phyloP scores from a whole-genome alignment of 2,329 filamentous ascomycete species.

The Paracamarosporium sp. region DNA sequence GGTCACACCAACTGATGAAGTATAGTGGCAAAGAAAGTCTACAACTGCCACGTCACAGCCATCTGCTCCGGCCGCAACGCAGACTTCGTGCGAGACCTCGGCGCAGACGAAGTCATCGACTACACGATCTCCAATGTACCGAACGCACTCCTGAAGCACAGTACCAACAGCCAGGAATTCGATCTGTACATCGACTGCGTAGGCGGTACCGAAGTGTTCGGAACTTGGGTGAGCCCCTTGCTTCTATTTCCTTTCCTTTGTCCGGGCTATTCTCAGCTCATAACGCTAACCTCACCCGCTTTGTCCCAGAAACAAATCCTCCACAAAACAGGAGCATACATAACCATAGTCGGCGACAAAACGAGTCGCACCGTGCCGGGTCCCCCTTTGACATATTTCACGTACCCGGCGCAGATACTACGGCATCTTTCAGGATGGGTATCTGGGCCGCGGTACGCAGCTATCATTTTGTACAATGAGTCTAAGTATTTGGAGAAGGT shows the following conservation, averaged over 20 bases:
- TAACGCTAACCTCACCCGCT: background rate
- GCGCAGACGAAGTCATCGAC: slow-evolving; percentile 56
- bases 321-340: slow-evolving; percentile 48
- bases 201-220: slow-evolving; percentile 57
- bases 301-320: slow-evolving; percentile 24
- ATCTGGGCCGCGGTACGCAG: slow-evolving; percentile 38
- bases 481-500: slow-evolving; percentile 33
- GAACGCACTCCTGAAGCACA: slow-evolving; percentile 39
- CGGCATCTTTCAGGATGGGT: slow-evolving; percentile 30
- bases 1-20: background rate
- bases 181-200: slow-evolving; percentile 60
- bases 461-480: slow-evolving; percentile 30
- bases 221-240: slow-evolving; percentile 30
- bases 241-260: too few relatives aligned
- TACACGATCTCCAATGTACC: slow-evolving; percentile 41
- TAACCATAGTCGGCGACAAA: slow-evolving; percentile 50
- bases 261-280: background rate
- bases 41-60: slow-evolving; percentile 52
- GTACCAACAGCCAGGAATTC: slow-evolving; percentile 38
- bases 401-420: slow-evolving; percentile 32
- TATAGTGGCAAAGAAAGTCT: slow-evolving; percentile 42
- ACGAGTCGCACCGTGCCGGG: slow-evolving; percentile 48
- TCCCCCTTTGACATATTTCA: slow-evolving; percentile 42
- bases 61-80: slow-evolving; percentile 58
- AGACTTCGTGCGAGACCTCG: slow-evolving; percentile 54